These are phyloP conservation scores for Brassica nigra DNA, from an alignment of 345 rosid genomes.

Conservation along the genomic window DNA sequence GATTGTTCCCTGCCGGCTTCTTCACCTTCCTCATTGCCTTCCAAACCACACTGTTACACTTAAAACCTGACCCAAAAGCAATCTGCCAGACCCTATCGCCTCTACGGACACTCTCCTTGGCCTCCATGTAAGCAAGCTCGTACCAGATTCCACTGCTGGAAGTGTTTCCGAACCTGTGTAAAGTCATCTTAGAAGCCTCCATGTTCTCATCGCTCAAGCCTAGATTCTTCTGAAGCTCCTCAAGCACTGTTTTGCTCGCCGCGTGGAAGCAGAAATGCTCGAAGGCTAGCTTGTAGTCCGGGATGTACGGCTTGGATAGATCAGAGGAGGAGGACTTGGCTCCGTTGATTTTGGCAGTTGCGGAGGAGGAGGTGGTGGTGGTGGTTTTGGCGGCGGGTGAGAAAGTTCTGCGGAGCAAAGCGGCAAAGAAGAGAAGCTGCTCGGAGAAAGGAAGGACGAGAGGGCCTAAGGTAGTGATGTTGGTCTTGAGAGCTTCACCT, in stretches of 20 bases:
- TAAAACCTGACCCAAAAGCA: constrained; percentile 86
- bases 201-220: constrained; percentile 73
- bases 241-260: constrained; percentile 76
- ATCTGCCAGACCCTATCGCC: constrained; percentile 92
- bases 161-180: constrained; percentile 87
- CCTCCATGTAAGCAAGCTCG: constrained; percentile 85
- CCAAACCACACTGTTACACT: constrained; percentile 96
- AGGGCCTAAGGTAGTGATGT: constrained; percentile 95
- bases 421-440: constrained; percentile 79
- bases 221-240: constrained; percentile 85
- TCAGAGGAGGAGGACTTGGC: constrained; percentile 27
- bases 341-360: constrained; percentile 22
- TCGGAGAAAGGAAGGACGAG: constrained; percentile 92
- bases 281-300: constrained; percentile 92
- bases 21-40: constrained; percentile 62
- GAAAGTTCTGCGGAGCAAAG: constrained; percentile 54
- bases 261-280: constrained; percentile 94
- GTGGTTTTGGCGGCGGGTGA: constrained; percentile 27
- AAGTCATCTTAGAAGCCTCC: constrained; percentile 87
- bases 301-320: constrained; percentile 77
- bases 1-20: constrained; percentile 63
- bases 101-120: constrained; percentile 72
- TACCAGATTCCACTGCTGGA: constrained; percentile 95
- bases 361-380: not conserved
- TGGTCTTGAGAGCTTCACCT: constrained; percentile 88